Percentiles rank a stretch among this genome's conserved stretches.
These are phyloP conservation scores for Colletotrichum sp. DNA, from an alignment of 2,329 filamentous ascomycete genomes.

Conservation along the genomic window DNA sequence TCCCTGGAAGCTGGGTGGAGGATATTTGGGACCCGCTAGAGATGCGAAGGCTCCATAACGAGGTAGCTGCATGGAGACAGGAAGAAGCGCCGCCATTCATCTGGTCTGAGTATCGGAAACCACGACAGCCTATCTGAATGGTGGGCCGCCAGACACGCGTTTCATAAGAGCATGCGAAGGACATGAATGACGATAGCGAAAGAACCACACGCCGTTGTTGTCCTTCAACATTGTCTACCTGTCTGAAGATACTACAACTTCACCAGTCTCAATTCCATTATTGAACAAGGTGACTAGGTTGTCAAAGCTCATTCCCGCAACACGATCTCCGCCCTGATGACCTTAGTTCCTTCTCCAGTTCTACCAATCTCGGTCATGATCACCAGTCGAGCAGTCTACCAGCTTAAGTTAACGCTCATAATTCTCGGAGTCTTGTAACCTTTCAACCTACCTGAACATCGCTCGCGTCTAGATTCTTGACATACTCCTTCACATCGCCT, in stretches of 20 bases:
- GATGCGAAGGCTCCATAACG: too few relatives aligned
- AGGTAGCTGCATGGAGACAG: rapidly evolving
- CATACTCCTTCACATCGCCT: background rate
- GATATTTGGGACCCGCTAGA: too few relatives aligned
- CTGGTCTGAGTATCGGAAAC: background rate
- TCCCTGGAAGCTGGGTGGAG: background rate
- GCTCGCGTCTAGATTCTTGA: background rate
- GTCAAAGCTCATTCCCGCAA: rapidly evolving
- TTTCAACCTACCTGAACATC: background rate
- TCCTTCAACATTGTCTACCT: too few relatives aligned
- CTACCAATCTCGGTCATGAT: rapidly evolving
- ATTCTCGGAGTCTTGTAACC: too few relatives aligned
- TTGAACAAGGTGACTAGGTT: rapidly evolving
- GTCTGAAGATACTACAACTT: too few relatives aligned
- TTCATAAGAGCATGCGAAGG: too few relatives aligned
- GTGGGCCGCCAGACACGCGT: too few relatives aligned
- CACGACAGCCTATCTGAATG: background rate
- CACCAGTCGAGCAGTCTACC: rapidly evolving
- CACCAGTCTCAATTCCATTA: rapidly evolving
- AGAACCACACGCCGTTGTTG: too few relatives aligned
- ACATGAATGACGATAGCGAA: too few relatives aligned
- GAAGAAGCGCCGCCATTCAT: background rate
- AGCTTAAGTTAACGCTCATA: background rate
- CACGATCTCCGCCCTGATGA: background rate
- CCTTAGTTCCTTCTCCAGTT: rapidly evolving